Conservation (phyloP, 2,329 filamentous ascomycete species). For the Cercospora zeina region DNA sequence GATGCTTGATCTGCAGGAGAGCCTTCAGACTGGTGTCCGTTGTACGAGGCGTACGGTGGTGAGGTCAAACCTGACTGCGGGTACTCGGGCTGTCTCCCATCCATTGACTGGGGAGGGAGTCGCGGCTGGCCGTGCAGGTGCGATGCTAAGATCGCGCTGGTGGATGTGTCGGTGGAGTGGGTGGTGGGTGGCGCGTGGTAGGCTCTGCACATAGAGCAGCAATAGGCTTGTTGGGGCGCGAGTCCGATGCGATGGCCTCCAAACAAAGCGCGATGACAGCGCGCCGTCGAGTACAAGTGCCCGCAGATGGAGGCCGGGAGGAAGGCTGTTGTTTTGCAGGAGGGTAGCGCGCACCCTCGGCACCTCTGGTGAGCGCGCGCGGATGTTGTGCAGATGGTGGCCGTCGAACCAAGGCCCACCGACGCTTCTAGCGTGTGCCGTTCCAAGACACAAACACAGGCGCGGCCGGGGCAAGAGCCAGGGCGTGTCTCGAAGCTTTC, state of each 20-base stretch:
- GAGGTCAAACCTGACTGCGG: constrained; percentile 56
- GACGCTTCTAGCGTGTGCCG: constrained; percentile 36
- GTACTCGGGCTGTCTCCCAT: constrained; percentile 56
- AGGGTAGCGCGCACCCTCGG: constrained; percentile 47
- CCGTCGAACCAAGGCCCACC: constrained; percentile 38
- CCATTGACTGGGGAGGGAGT: constrained; percentile 52
- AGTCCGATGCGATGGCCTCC: constrained; percentile 35
- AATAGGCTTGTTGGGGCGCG: constrained; percentile 33
- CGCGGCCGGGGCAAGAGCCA: constrained; percentile 25
- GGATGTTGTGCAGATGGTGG: constrained; percentile 52
- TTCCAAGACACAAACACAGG: constrained; percentile 27
- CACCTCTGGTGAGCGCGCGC: constrained; percentile 48
- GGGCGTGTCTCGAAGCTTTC: constrained; percentile 25
- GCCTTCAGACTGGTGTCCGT: constrained; percentile 74
- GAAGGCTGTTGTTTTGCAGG: constrained; percentile 41
- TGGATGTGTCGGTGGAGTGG: constrained; percentile 43
- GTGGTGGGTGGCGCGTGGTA: constrained; percentile 36
- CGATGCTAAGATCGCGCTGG: constrained; percentile 45
- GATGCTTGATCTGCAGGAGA: constrained; percentile 84
- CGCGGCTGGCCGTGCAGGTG: constrained; percentile 42
- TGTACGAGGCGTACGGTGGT: constrained; percentile 55
- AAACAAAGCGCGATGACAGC: constrained; percentile 40
- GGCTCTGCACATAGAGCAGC: constrained; percentile 48
- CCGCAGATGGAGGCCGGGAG: constrained; percentile 37
- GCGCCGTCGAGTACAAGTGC: constrained; percentile 42